A percentile compares a stretch with the other conserved stretches of the same genome.
phyloP scores from a whole-genome alignment of 1,139 yeast genomes.

The Pichia sp. region DNA sequence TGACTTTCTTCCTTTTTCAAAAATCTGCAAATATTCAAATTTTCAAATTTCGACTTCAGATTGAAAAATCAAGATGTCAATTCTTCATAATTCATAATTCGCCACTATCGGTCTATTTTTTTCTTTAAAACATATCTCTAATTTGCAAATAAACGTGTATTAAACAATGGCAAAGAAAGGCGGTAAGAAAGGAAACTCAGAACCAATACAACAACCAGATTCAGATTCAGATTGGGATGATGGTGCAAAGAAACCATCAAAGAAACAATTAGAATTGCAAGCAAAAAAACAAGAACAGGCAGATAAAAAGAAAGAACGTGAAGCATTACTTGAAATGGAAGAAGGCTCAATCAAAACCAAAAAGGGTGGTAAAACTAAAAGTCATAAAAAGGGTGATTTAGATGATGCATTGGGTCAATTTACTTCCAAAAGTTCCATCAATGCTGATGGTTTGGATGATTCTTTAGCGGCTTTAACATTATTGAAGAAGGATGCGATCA shows the following conservation, averaged over 20 bases:
- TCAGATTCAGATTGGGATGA: slow-evolving; percentile 63
- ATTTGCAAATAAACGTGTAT: neutral
- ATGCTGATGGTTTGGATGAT: slow-evolving; percentile 70
- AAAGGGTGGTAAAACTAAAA: slow-evolving; percentile 71
- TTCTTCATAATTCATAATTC: neutral
- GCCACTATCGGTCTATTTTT: neutral
- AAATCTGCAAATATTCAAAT: neutral
- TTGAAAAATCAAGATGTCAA: too few relatives aligned
- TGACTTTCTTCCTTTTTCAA: too few relatives aligned
- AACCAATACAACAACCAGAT: slow-evolving; percentile 36
- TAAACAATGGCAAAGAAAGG: slow-evolving; percentile 37
- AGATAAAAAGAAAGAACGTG: slow-evolving; percentile 59
- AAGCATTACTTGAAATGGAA: slow-evolving; percentile 54
- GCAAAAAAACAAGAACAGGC: slow-evolving; percentile 60
- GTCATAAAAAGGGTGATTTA: slow-evolving; percentile 55
- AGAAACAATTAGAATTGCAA: slow-evolving; percentile 61
- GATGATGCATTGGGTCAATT: slow-evolving; percentile 34
- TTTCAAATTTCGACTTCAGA: neutral
- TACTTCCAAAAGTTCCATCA: slow-evolving; percentile 36
- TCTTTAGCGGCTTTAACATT: slow-evolving; percentile 74
- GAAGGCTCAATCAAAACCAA: slow-evolving; percentile 50
- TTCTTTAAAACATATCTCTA: neutral
- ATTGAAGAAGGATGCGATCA: slow-evolving; percentile 49
- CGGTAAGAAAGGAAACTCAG: slow-evolving; percentile 56
- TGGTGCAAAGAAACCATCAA: slow-evolving; percentile 64